Percentiles rank a stretch among this genome's conserved stretches.
Evolutionary conservation across 495 filamentous ascomycete genomes (phyloP).

Genomic region (Aspergillus cavernicola): DNA sequence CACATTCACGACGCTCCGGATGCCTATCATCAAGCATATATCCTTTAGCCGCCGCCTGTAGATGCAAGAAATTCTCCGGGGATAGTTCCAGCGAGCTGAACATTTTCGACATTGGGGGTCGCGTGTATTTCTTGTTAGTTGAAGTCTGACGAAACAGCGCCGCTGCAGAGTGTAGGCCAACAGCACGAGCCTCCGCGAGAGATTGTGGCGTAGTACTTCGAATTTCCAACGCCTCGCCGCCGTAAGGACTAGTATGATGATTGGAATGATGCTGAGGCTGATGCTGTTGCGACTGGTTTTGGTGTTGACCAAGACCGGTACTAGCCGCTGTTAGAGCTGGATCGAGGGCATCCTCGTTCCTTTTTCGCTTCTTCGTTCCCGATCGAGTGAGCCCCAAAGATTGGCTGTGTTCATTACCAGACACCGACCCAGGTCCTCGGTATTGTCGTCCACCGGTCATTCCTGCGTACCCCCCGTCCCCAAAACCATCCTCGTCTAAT

Average conservation of each 20-base stretch:
- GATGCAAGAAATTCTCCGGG: constrained; percentile 55
- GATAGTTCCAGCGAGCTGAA: constrained; percentile 54
- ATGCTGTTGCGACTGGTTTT: constrained; percentile 32
- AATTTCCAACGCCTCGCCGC: constrained; percentile 35
- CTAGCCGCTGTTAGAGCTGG: constrained; percentile 34
- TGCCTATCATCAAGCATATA: constrained; percentile 58
- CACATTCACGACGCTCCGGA: constrained; percentile 56
- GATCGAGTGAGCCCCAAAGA: constrained; percentile 61
- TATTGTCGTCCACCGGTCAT: constrained; percentile 29
- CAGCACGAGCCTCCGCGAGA: constrained; percentile 45
- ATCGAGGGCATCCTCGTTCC: constrained; percentile 43
- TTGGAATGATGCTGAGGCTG: constrained; percentile 23
- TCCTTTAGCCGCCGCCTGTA: constrained; percentile 56
- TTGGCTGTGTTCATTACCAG: constrained; percentile 66
- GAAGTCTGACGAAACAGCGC: constrained; percentile 55
- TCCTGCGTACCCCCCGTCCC: constrained; percentile 34
- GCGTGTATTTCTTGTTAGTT: constrained; percentile 54
- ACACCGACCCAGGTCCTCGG: constrained; percentile 23
- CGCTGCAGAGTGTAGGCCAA: constrained; percentile 55
- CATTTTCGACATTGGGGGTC: constrained; percentile 60
- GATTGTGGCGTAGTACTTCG: constrained; percentile 34
- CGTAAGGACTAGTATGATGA: constrained; percentile 27
- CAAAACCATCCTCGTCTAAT: constrained; percentile 42
- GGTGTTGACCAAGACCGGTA: constrained; percentile 24
- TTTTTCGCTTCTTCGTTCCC: constrained; percentile 43